phyloP scores from a whole-genome alignment of 176 grass and related monocot genomes.

The Otatea glauca region DNA sequence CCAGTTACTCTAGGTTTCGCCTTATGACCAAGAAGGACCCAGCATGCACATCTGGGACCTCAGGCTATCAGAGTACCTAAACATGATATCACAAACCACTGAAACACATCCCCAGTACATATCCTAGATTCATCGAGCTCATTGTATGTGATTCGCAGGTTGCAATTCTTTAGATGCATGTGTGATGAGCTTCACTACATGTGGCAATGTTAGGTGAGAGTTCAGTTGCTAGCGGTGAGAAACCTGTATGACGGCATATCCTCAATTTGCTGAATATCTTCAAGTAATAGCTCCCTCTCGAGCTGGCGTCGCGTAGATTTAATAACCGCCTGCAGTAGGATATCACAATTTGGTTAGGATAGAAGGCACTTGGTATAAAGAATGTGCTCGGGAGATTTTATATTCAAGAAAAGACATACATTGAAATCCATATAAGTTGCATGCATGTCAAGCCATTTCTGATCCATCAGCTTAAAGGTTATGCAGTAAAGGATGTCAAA shows the following conservation, averaged over 20 bases:
- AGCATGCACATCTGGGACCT: constrained; percentile 13
- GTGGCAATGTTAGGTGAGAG: constrained; percentile 31
- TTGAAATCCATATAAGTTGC: constrained; percentile 99
- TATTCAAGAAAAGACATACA: constrained; percentile 51
- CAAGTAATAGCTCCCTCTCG: constrained; percentile 79
- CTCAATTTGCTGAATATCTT: constrained; percentile 80
- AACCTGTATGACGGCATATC: constrained; percentile 79
- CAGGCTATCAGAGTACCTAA: constrained; percentile 26
- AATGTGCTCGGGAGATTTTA: not conserved
- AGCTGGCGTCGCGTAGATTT: constrained; percentile 78
- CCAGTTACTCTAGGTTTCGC: not conserved
- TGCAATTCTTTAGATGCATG: not conserved
- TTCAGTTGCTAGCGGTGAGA: constrained; percentile 59
- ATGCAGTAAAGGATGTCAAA: constrained; percentile 97
- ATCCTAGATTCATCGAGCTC: not conserved
- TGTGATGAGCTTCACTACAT: constrained; percentile 17
- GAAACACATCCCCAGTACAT: not conserved
- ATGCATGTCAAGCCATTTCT: constrained; percentile 91
- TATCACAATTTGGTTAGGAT: constrained; percentile 35
- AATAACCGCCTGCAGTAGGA: constrained; percentile 66
- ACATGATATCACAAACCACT: constrained; percentile 13
- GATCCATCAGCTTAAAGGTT: constrained; percentile 92
- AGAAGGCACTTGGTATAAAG: constrained; percentile 1
- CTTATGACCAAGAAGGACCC: constrained; percentile 11
- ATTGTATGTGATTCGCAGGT: not conserved